Conservation (phyloP, 2,329 filamentous ascomycete species). For the Aspergillus chevalieri region DNA sequence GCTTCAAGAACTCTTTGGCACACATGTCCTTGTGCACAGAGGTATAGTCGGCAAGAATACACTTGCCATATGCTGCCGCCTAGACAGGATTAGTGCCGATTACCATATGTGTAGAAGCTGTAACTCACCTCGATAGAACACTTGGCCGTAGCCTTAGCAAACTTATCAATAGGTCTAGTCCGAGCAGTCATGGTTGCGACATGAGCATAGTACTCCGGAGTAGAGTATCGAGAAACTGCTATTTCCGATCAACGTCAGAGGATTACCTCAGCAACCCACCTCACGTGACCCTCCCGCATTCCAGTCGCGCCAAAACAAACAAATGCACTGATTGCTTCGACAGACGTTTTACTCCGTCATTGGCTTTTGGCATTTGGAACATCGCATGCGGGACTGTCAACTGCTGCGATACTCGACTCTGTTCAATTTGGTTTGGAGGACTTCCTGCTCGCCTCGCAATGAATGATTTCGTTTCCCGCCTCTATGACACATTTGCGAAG, state of each 20-base stretch:
- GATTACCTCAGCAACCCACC: not conserved
- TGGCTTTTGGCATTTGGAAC: not conserved
- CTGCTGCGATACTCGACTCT: slow-evolving; percentile 9
- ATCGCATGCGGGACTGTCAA: not conserved
- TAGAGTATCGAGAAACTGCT: not conserved
- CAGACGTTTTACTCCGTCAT: not conserved
- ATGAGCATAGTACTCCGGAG: not conserved
- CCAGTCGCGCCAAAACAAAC: slow-evolving; percentile 14
- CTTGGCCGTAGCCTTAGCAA: slow-evolving; percentile 59
- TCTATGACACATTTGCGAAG: slow-evolving; percentile 39
- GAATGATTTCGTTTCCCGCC: slow-evolving; percentile 31
- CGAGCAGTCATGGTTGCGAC: slow-evolving; percentile 18
- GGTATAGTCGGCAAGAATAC: slow-evolving; percentile 84
- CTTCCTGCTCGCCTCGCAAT: slow-evolving; percentile 28
- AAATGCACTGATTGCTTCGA: slow-evolving; percentile 1
- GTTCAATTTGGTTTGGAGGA: not conserved
- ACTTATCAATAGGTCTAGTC: slow-evolving; percentile 61
- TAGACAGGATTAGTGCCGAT: slow-evolving; percentile 34
- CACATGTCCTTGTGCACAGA: slow-evolving; percentile 89
- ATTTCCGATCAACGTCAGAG: not conserved
- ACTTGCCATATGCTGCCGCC: slow-evolving; percentile 84
- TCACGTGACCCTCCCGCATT: slow-evolving; percentile 7
- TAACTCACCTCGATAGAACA: slow-evolving; percentile 57
- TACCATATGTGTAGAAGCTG: not conserved
- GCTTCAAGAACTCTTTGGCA: slow-evolving; percentile 69